Conservation (phyloP, 495 filamentous ascomycete species). For the Penicillium verhagenii region DNA sequence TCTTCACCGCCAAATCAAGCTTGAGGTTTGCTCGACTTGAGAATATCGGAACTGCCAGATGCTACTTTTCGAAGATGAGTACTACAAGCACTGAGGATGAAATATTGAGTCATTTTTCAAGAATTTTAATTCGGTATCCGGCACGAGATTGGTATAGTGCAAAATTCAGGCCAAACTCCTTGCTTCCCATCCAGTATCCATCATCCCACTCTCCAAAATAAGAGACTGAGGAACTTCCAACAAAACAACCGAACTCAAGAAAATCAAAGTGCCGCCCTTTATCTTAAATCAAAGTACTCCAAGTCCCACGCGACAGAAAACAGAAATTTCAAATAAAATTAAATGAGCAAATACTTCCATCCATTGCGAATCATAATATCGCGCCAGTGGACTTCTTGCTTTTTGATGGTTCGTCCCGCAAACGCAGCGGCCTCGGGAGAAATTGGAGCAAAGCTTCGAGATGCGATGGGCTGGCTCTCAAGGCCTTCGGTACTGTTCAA, state of each 20-base stretch:
- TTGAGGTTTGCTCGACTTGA: no score
- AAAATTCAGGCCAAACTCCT: no score
- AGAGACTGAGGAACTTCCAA: not conserved
- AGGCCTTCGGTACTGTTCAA: not conserved
- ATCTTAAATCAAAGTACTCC: not conserved
- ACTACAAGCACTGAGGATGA: no score
- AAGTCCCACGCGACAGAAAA: not conserved
- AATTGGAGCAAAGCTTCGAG: not conserved
- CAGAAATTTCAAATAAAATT: conserved; percentile 23
- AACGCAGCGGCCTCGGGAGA: not conserved
- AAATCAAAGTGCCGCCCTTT: not conserved
- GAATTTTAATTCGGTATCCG: no score
- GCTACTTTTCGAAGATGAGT: no score
- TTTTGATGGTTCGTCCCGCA: conserved; percentile 31
- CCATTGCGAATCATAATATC: conserved; percentile 89
- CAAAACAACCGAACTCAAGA: not conserved
- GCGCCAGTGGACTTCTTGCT: conserved; percentile 76
- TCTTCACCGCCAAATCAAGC: no score
- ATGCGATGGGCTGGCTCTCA: not conserved
- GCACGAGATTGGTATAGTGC: not conserved
- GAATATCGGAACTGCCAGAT: no score
- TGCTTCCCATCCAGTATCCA: not conserved
- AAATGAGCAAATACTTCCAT: conserved; percentile 93
- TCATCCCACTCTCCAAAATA: not conserved
- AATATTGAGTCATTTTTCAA: no score